phyloP scores from a whole-genome alignment of 768 basidiomycete genomes.

The Tricholoma bakamatsutake region DNA sequence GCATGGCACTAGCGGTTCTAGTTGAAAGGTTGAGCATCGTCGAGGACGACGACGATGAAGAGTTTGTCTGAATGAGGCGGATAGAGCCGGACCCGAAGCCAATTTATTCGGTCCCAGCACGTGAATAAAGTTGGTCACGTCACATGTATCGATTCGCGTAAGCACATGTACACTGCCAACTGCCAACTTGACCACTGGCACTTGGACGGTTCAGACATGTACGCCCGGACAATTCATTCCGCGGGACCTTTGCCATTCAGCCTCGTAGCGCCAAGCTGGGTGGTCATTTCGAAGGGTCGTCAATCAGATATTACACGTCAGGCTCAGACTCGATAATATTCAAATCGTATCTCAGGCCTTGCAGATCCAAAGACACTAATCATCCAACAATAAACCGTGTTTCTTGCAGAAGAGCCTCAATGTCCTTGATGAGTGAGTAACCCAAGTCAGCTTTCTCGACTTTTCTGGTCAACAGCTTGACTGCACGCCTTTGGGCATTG shows the following conservation, averaged over 20 bases:
- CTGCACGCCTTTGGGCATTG: slow-evolving; percentile 7
- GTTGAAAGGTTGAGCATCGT: slow-evolving; percentile 61
- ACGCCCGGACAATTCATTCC: no score
- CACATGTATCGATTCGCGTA: background rate
- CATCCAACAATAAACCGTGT: slow-evolving; percentile 8
- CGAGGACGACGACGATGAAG: slow-evolving; percentile 20
- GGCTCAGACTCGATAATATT: no score
- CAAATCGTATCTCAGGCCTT: no score
- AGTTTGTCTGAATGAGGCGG: slow-evolving; percentile 20
- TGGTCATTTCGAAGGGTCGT: no score
- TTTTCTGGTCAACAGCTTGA: slow-evolving; percentile 14
- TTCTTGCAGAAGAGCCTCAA: slow-evolving; percentile 15
- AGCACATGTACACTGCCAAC: no score
- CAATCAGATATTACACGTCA: no score
- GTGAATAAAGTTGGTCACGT: slow-evolving; percentile 26
- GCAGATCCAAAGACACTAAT: background rate
- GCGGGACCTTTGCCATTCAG: no score
- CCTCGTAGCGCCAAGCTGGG: no score
- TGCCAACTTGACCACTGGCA: no score
- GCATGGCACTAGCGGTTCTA: slow-evolving; percentile 47
- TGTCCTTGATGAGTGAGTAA: slow-evolving; percentile 11
- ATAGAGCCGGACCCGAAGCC: slow-evolving; percentile 26
- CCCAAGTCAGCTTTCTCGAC: slow-evolving; percentile 16
- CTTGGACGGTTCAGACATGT: no score
- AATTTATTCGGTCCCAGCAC: slow-evolving; percentile 33